Evolutionary conservation across 805 yeast species (phyloP).

Genomic region (Nakazawaea peltata): DNA sequence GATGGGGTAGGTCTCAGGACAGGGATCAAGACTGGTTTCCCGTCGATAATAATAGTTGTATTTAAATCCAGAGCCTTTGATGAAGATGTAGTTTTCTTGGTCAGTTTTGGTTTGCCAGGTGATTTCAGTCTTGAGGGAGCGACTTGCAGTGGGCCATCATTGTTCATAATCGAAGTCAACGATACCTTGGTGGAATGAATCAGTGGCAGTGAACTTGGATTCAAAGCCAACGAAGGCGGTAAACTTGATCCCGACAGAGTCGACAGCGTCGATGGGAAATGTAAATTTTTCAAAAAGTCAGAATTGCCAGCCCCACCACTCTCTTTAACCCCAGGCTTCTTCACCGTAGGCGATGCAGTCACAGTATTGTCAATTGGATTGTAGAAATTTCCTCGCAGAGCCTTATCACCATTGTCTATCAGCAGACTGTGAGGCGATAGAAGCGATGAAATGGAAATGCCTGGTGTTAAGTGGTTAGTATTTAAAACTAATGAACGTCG

Average conservation of each 20-base stretch:
- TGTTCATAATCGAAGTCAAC: slow-evolving; percentile 9
- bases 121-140: neutral
- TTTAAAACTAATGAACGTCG: neutral
- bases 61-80: slow-evolving; percentile 3
- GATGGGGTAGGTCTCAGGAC: no score
- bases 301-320: no score
- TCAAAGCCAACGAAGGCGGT: no score
- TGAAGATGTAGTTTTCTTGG: slow-evolving; percentile 1
- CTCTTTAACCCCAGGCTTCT: no score
- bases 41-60: slow-evolving; percentile 9
- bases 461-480: slow-evolving; percentile 2
- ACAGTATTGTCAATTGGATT: neutral
- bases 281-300: no score
- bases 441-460: slow-evolving; percentile 13
- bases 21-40: slow-evolving; percentile 8
- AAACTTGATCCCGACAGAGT: no score
- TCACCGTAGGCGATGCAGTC: neutral
- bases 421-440: slow-evolving; percentile 5
- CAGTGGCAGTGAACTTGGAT: neutral
- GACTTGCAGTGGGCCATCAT: slow-evolving; percentile 1
- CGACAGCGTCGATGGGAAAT: no score
- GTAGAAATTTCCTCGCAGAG: neutral
- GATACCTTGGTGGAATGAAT: slow-evolving; percentile 8
- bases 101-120: no score
- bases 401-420: neutral